Evolutionary conservation across 2,329 filamentous ascomycete genomes (phyloP), one percentile per base, ranked within the genome.

Genomic region (Cladophialophora carrionii): DNA sequence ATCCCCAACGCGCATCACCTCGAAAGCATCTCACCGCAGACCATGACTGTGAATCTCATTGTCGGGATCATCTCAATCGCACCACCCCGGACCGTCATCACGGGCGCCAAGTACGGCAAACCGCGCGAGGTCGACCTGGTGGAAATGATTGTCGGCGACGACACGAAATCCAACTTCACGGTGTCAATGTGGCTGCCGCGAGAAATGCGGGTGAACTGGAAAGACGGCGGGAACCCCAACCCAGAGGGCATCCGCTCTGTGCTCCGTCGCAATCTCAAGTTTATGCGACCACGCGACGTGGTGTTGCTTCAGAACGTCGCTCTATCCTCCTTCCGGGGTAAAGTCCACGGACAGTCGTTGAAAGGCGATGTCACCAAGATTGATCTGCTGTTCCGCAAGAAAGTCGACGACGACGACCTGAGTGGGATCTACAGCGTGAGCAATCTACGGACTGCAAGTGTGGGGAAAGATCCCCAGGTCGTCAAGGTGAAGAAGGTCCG

Each of bases 281-380:
- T 74, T 0, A 78, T 96, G 34, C 83, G 88, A 53, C 79, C 87
- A 0, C 88, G 89, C 71, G 92, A 98, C 73, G 85, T 96, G 1
- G 81, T 98, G 4, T 81, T 96, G 14, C 74, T 96, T 65, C 87
- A 88, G 63, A 92, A 94, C 71, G 87, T 96, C 6, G 92, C 89
- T 0, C 80, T 98, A 58, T 86, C 87, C 59, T 86, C 87, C 3
- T 98, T 94, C 75, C 84, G 84, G 58, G 85, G 87, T 54, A 88
- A 85, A 71, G 93, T 97, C 0, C 92, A 95, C 72, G 93, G 94
- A 0, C 90, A 96, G 75, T 95, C 89, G 73, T 78, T 97, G 67
- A 85, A 89, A 31, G 85, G 85, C 68, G 86, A 87, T 7, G 83
- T 90, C 71, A 93, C 91, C 3, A 86, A 84, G 67, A 79, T 94